These are phyloP conservation scores for Apium graveolens DNA, from an alignment of 129 eudicot species.

Conservation along the genomic window DNA sequence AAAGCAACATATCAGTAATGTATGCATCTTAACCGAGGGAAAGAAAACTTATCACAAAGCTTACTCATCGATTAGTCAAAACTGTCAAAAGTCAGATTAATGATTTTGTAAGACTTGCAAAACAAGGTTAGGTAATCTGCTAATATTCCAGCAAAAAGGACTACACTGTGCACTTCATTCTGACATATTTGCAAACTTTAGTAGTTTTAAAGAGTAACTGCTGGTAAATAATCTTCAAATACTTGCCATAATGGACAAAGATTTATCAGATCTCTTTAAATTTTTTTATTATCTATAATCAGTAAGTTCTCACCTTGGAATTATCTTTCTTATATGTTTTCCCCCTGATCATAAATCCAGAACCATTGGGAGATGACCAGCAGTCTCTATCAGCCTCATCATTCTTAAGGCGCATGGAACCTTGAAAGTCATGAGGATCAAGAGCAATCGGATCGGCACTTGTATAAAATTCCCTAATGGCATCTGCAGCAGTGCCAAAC, in stretches of 20 bases:
- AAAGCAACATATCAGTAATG: neutral
- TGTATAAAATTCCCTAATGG: constrained; percentile 42
- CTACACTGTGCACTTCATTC: neutral
- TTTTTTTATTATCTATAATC: neutral
- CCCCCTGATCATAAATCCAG: constrained; percentile 92
- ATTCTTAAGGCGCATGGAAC: constrained; percentile 71
- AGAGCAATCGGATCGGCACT: constrained; percentile 40
- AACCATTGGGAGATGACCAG: constrained; percentile 86
- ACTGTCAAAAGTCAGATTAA: no score
- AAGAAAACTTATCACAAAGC: neutral
- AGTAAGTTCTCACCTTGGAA: constrained; percentile 39
- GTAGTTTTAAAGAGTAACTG: neutral
- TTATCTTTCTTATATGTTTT: constrained; percentile 75
- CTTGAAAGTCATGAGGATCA: constrained; percentile 49
- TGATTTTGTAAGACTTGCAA: neutral
- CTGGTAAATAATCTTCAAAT: neutral
- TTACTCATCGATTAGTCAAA: neutral
- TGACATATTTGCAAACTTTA: neutral
- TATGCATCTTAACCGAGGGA: neutral
- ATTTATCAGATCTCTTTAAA: neutral
- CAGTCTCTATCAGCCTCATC: constrained; percentile 64
- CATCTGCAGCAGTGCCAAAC: constrained; percentile 33
- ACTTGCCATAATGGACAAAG: neutral
- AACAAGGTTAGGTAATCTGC: neutral
- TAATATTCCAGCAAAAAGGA: neutral